phyloP scores from a whole-genome alignment of 2,329 filamentous ascomycete genomes.

The Fusarium nodosum region DNA sequence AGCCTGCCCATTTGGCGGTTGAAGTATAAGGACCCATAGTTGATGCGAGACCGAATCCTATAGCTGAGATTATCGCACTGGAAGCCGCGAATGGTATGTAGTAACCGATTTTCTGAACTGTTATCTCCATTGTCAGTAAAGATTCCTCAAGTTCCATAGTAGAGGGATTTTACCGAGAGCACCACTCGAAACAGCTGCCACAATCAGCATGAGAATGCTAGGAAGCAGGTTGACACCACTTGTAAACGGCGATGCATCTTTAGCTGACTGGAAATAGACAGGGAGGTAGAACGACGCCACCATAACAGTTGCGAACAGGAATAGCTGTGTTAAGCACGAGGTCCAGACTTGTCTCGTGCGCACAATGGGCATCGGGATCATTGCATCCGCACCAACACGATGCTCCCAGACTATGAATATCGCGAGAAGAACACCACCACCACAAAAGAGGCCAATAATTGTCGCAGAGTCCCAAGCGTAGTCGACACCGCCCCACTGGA shows the following conservation, averaged over 20 bases:
- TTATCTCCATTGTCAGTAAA: conserved; percentile 2
- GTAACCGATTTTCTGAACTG: conserved; percentile 56
- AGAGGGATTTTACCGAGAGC: conserved; percentile 31
- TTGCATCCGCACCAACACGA: conserved; percentile 61
- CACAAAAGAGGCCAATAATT: conserved; percentile 62
- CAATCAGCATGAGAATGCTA: conserved; percentile 47
- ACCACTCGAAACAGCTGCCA: conserved; percentile 45
- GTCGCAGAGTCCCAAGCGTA: conserved; percentile 61
- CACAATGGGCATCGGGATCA: conserved; percentile 63
- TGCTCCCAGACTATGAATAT: conserved; percentile 63
- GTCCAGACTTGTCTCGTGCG: conserved; percentile 59
- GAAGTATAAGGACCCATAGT: conserved; percentile 56
- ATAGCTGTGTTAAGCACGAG: conserved; percentile 57
- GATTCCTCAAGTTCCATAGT: no score
- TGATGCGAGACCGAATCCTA: conserved; percentile 59
- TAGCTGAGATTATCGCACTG: conserved; percentile 51
- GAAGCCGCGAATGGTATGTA: conserved; percentile 60
- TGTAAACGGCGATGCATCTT: conserved; percentile 49
- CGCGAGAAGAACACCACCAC: conserved; percentile 55
- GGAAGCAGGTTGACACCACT: conserved; percentile 52
- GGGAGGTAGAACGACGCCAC: conserved; percentile 63
- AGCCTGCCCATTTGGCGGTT: conserved; percentile 59
- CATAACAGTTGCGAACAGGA: conserved; percentile 61
- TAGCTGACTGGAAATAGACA: conserved; percentile 66
- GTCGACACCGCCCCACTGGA: conserved; percentile 65